These are phyloP conservation scores for Malus asiatica DNA, from an alignment of 306 rosid genomes.

Conservation along the genomic window DNA sequence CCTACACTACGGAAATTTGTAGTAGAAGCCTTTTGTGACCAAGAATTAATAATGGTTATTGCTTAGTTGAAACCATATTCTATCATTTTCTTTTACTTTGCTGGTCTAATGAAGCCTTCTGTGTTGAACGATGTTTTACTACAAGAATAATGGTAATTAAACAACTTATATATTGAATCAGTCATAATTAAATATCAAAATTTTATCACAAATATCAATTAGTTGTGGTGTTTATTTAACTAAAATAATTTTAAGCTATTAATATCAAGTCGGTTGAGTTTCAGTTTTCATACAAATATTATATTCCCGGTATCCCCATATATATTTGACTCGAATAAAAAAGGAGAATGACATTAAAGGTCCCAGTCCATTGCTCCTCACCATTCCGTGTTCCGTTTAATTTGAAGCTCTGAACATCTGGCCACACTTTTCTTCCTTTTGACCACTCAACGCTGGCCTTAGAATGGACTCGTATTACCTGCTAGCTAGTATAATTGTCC, in stretches of 20 bases:
- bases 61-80: too few relatives aligned
- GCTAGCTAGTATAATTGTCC: background rate
- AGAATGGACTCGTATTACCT: background rate
- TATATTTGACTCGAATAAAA: background rate
- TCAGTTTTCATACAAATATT: too few relatives aligned
- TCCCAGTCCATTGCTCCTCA: background rate
- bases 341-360: background rate
- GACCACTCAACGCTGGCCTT: slow-evolving; percentile 37
- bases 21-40: background rate
- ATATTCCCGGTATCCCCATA: background rate
- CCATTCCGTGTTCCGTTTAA: background rate
- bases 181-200: too few relatives aligned
- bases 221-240: too few relatives aligned
- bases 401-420: background rate
- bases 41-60: too few relatives aligned
- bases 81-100: too few relatives aligned
- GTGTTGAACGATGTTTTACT: too few relatives aligned
- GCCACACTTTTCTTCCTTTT: slow-evolving; percentile 27
- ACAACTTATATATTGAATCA: too few relatives aligned
- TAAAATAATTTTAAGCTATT: too few relatives aligned
- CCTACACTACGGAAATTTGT: background rate
- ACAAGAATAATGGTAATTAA: too few relatives aligned
- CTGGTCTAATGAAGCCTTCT: too few relatives aligned
- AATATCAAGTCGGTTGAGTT: background rate
- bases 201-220: too few relatives aligned